Conservation (phyloP, 163 green algal species). For the Scenedesmus sp. region DNA sequence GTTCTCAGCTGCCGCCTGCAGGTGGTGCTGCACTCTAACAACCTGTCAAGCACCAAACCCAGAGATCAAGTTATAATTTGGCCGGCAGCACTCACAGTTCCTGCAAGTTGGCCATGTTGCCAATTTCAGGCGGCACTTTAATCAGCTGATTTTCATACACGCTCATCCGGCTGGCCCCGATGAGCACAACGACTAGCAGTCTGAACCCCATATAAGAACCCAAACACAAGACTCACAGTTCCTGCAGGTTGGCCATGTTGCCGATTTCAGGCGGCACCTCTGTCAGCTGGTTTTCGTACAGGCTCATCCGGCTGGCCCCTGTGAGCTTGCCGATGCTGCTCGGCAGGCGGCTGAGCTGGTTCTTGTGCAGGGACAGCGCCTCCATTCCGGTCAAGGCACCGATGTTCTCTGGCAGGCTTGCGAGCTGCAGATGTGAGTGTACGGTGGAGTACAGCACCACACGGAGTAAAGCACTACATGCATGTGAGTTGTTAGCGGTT, state of each 20-base stretch:
- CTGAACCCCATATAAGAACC: not conserved
- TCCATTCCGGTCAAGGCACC: conserved; percentile 43
- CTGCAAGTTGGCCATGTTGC: conserved; percentile 46
- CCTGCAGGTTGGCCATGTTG: conserved; percentile 48
- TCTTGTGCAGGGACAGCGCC: conserved; percentile 55
- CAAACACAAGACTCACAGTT: conserved; percentile 50
- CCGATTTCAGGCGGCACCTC: conserved; percentile 53
- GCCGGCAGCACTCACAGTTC: conserved; percentile 53
- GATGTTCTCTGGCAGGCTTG: conserved; percentile 48
- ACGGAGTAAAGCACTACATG: no score
- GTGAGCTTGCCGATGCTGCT: conserved; percentile 51
- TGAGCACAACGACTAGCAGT: not conserved
- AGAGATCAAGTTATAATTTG: not conserved
- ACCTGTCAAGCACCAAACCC: not conserved
- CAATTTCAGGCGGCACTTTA: conserved; percentile 49
- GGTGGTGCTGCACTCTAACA: no score
- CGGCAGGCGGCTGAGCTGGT: conserved; percentile 58
- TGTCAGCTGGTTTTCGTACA: conserved; percentile 63
- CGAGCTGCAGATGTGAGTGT: conserved; percentile 6
- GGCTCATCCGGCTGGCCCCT: conserved; percentile 57
- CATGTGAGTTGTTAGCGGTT: no score
- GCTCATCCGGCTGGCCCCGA: conserved; percentile 57
- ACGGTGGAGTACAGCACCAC: no score
- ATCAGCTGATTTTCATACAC: conserved; percentile 62
- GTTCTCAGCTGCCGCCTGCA: no score